A percentile compares a stretch with the other conserved stretches of the same genome.
Evolutionary conservation across 106 monocot genomes (phyloP).

Genomic region (Alisma plantagoaquatica): DNA sequence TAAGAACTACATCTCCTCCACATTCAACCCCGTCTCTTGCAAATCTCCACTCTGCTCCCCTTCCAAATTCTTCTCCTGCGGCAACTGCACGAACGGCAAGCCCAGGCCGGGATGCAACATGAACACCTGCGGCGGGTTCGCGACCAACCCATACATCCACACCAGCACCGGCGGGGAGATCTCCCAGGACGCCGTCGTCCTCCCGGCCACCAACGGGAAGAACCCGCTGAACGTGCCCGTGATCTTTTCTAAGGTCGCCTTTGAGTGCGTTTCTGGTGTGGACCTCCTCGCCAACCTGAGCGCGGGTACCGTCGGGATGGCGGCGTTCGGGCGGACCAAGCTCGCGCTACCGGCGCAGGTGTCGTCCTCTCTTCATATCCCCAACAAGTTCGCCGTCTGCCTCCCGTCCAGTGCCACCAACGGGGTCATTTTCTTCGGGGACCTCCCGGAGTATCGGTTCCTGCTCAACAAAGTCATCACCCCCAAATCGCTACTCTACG

Average conservation of each 20-base stretch:
- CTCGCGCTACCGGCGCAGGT: neutral
- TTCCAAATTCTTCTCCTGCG: neutral
- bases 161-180: neutral
- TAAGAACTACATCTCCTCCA: conserved; percentile 2
- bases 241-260: neutral
- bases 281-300: no score
- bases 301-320: neutral
- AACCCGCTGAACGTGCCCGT: neutral
- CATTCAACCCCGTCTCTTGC: neutral
- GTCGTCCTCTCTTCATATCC: neutral
- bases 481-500: neutral
- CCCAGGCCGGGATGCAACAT: no score
- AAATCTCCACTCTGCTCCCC: neutral
- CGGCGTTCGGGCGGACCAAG: neutral
- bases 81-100: no score
- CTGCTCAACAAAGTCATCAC: neutral
- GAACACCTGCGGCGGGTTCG: no score
- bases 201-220: neutral
- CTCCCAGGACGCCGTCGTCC: neutral
- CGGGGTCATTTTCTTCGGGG: conserved; percentile 3
- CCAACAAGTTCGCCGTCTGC: neutral
- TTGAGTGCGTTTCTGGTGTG: no score
- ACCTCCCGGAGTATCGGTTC: neutral
- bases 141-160: neutral
- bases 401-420: neutral